Conservation (phyloP, 164 flowering plant species). For the Tinospora cordifolia region DNA sequence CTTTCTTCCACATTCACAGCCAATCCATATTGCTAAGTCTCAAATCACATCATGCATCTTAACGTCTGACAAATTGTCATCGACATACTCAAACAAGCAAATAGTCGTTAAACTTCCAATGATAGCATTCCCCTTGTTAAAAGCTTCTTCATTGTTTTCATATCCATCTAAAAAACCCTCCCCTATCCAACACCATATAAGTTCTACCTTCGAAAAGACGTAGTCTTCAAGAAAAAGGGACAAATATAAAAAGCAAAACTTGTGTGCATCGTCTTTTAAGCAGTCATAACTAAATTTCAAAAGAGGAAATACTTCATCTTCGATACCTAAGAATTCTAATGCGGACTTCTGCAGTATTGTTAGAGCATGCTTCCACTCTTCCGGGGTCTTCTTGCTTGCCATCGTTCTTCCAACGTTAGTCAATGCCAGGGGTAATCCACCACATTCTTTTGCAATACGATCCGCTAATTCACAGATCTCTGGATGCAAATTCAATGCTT, state of each 20-base stretch:
- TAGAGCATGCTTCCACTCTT: constrained; percentile 9
- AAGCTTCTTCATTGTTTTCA: constrained; percentile 1
- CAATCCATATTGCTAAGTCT: constrained; percentile 15
- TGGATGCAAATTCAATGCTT: constrained; percentile 2
- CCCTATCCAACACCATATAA: constrained; percentile 9
- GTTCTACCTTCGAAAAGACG: background rate
- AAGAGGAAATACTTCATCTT: background rate
- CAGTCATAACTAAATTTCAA: constrained; percentile 15
- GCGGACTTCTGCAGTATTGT: background rate
- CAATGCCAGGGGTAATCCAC: constrained; percentile 9
- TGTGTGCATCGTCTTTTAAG: background rate
- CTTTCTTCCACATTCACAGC: background rate
- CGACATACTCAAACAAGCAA: constrained; percentile 2
- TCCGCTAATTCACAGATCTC: background rate
- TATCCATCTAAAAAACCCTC: constrained; percentile 6
- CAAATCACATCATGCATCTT: constrained; percentile 13
- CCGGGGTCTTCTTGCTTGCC: constrained; percentile 6
- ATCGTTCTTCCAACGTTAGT: constrained; percentile 1
- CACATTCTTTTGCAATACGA: constrained; percentile 1
- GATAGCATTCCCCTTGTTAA: background rate
- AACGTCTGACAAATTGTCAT: background rate
- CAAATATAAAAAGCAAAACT: constrained; percentile 13
- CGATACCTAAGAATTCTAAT: constrained; percentile 10
- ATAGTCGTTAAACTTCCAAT: background rate
- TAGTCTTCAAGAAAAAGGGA: constrained; percentile 7